Base-by-base conservation (phyloP, 371 early-diverging fungal species). In the Nematocida sp. region DNA sequence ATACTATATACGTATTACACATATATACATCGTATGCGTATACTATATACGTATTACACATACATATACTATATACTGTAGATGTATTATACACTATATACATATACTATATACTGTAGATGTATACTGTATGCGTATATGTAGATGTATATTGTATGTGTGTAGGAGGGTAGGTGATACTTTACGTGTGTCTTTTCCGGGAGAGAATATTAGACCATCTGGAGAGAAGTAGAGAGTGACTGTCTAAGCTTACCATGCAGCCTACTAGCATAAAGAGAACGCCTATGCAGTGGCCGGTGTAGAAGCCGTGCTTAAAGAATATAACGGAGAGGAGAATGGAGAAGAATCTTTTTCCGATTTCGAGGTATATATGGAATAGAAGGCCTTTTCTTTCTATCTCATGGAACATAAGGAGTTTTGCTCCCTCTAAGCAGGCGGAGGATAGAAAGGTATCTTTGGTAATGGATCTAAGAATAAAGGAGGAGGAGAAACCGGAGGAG, bases 301-400 rank as follows among this genome's bases (percentile, higher is more conserved):
- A 56, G 28, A 68, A 68, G 40, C 39, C 60, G 36, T 68, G 69
- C 0, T 23, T 23, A 4, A 65, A 68, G 61, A 68, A 60, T 7
- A 68, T 45, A 42, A 49, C 25, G 2, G 69, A 68, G 13, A 59
- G 5, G 32, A 68, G 28, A 20, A 68, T 32, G 23, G 69, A 55
- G 42, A 68, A 68, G 60, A 68, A 68, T 33, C 47, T 68, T 35
- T 28, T 45, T 35, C 69, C 69, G 18, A 68, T 68, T 20, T 68
- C 56, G 7, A 68, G 57, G 1, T 56, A n/a, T 39, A 60, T 68
- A 0, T 42, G 26, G 2, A 3, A 26, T n/a, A 30, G n/a, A 18
- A 26, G 36, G 28, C 18, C 26, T 26, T 60, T 59, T 32, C 30
- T 28, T 5, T 16, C n/a, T 7, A 5, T n/a, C 23, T 57, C 60